A percentile compares a stretch with the other conserved stretches of the same genome.
Conservation (phyloP, 1,284 basidiomycete genomes). For the Papiliotrema fonsecae region DNA sequence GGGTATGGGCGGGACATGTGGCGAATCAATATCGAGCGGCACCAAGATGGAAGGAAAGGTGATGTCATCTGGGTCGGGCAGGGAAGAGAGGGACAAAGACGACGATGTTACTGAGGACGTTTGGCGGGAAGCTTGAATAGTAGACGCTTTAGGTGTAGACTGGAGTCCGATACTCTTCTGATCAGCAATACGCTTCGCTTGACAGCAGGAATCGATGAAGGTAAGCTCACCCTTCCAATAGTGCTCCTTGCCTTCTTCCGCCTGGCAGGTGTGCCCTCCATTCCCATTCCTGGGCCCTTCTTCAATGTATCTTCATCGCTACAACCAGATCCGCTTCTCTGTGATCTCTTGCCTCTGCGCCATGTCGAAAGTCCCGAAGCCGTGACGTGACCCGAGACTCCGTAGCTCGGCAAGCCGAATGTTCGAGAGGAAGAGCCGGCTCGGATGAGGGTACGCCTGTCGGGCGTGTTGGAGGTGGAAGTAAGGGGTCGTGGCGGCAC, state of each 20-base stretch:
- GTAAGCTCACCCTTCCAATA: not conserved
- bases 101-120: slow-evolving; percentile 2
- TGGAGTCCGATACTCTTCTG: slow-evolving; percentile 8
- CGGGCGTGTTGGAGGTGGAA: not conserved
- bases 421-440: not conserved
- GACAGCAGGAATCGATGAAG: not conserved
- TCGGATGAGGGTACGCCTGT: not conserved
- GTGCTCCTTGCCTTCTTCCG: slow-evolving; percentile 3
- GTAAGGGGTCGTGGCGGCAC: not conserved
- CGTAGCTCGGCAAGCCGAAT: not conserved
- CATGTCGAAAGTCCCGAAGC: slow-evolving; percentile 1
- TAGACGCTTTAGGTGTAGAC: slow-evolving; percentile 3
- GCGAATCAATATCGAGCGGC: not conserved
- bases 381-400: slow-evolving; percentile 2
- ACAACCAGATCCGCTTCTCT: not conserved
- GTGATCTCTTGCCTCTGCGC: not conserved
- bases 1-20: not conserved
- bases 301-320: not conserved
- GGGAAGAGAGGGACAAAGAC: slow-evolving; percentile 6
- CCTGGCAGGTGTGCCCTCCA: slow-evolving; percentile 18
- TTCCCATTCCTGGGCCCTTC: slow-evolving; percentile 19
- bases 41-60: not conserved
- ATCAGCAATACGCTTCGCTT: not conserved
- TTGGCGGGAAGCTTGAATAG: not conserved
- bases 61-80: slow-evolving; percentile 5